These are phyloP conservation scores for Apium graveolens DNA, from an alignment of 129 eudicot species.

Conservation along the genomic window DNA sequence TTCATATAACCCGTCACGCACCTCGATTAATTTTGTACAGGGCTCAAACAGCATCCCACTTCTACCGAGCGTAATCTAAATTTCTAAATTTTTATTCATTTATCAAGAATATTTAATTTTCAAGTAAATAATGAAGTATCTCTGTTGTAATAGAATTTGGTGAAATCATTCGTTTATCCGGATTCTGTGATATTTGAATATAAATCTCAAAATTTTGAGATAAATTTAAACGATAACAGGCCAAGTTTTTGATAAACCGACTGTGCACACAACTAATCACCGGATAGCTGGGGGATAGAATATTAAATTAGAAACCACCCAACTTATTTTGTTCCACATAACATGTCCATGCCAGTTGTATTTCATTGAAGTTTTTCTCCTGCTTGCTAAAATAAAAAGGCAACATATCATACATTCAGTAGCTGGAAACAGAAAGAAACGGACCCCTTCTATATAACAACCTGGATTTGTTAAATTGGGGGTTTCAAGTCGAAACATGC, in stretches of 20 bases:
- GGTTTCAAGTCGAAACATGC: neutral
- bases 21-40: no score
- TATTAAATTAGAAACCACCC: neutral
- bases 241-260: neutral
- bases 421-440: neutral
- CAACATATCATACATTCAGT: neutral
- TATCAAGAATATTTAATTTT: no score
- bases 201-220: no score
- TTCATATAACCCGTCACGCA: no score
- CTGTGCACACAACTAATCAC: neutral
- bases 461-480: neutral
- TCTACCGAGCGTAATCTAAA: no score
- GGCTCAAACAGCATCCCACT: no score
- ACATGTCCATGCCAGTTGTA: conserved; percentile 2
- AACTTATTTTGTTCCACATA: neutral
- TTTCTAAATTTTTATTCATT: no score
- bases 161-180: no score
- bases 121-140: no score
- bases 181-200: no score
- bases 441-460: neutral
- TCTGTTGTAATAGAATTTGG: no score
- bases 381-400: neutral
- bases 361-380: neutral
- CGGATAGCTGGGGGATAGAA: neutral
- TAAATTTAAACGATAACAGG: neutral